Conservation (phyloP, 345 rosid species). For the Lenwebbia sp. region DNA sequence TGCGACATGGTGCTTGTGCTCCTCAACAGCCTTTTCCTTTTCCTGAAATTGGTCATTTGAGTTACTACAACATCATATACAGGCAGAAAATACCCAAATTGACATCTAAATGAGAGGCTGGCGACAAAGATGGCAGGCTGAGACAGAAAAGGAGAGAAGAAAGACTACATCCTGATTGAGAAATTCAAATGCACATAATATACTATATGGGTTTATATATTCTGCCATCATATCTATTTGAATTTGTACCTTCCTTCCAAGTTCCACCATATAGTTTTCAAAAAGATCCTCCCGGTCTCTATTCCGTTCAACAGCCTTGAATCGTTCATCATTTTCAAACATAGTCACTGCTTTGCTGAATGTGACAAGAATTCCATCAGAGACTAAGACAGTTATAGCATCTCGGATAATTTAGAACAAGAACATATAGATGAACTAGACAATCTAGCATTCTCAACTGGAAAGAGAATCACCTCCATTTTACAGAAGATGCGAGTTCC, state of each 20-base stretch:
- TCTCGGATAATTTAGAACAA: neutral
- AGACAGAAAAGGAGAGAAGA: neutral
- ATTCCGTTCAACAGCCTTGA: conserved; percentile 79
- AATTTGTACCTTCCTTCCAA: conserved; percentile 71
- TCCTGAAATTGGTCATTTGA: conserved; percentile 36
- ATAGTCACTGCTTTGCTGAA: conserved; percentile 80
- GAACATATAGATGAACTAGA: neutral
- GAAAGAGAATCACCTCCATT: conserved; percentile 59
- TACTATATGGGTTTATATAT: neutral
- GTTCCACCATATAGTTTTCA: conserved; percentile 77
- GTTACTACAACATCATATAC: neutral
- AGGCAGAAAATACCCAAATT: neutral
- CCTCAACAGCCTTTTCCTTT: conserved; percentile 83
- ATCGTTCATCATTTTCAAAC: conserved; percentile 92
- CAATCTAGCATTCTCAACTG: neutral
- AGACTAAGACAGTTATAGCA: conserved; percentile 6
- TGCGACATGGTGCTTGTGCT: conserved; percentile 43
- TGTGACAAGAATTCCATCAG: neutral
- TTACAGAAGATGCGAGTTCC: conserved; percentile 76
- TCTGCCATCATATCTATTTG: neutral
- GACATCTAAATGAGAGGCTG: neutral
- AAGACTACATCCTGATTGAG: neutral
- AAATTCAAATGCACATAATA: neutral
- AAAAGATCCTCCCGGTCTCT: conserved; percentile 94
- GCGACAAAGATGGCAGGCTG: neutral